phyloP scores from a whole-genome alignment of 2,329 filamentous ascomycete species.

The Xylaria sp. region DNA sequence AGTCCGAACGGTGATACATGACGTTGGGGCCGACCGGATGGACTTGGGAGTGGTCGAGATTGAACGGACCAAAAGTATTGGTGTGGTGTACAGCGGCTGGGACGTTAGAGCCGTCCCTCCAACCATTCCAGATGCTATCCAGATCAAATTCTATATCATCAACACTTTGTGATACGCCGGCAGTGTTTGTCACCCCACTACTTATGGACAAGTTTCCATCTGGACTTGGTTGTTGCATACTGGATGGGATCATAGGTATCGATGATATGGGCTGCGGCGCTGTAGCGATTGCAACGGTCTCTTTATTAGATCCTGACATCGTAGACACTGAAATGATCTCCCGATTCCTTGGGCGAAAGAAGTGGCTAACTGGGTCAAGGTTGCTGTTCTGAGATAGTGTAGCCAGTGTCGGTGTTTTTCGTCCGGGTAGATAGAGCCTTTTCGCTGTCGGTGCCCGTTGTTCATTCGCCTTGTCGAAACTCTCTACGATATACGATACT shows the following conservation, averaged over 20 bases:
- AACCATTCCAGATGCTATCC: slow-evolving; percentile 34
- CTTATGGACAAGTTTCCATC: slow-evolving; percentile 45
- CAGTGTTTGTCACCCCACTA: slow-evolving; percentile 37
- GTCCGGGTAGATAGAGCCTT: slow-evolving; percentile 42
- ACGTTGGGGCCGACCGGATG: slow-evolving; percentile 33
- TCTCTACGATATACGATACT: slow-evolving; percentile 60
- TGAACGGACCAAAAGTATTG: slow-evolving; percentile 14
- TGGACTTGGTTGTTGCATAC: slow-evolving; percentile 48
- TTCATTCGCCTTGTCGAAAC: slow-evolving; percentile 57
- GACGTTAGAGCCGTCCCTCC: slow-evolving; percentile 25
- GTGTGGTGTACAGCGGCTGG: slow-evolving; percentile 14
- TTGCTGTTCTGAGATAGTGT: slow-evolving; percentile 43
- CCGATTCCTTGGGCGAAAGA: slow-evolving; percentile 41
- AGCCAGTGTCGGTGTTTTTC: slow-evolving; percentile 44
- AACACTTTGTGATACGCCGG: slow-evolving; percentile 39
- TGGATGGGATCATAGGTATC: slow-evolving; percentile 41
- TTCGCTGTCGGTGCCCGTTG: slow-evolving; percentile 42
- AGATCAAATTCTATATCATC: slow-evolving; percentile 45
- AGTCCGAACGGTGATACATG: slow-evolving; percentile 35
- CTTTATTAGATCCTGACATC: slow-evolving; percentile 35
- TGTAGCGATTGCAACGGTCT: slow-evolving; percentile 29
- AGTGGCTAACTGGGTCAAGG: slow-evolving; percentile 45
- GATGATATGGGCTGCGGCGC: slow-evolving; percentile 29
- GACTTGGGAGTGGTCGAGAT: slow-evolving; percentile 29
- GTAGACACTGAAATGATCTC: slow-evolving; percentile 32